phyloP scores from a whole-genome alignment of 2,329 filamentous ascomycete genomes.

The Cladobotryum protrusum region DNA sequence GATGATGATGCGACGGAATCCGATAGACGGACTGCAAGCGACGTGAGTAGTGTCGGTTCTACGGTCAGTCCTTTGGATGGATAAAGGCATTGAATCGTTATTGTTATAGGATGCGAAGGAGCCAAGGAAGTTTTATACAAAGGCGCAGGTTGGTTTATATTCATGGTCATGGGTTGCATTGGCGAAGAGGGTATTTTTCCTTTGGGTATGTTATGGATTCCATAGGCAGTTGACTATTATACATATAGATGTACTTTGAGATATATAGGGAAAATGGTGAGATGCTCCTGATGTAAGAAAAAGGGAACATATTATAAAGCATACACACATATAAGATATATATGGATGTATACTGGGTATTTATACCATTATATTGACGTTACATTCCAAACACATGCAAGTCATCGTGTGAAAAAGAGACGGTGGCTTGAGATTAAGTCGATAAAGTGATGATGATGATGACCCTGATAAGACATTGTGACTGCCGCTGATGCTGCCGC shows the following conservation, averaged over 20 bases:
- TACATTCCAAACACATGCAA: too few species aligned
- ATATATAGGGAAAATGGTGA: too few species aligned
- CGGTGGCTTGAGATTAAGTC: too few species aligned
- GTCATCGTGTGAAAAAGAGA: too few species aligned
- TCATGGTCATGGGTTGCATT: conserved; percentile 3
- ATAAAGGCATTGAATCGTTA: background rate
- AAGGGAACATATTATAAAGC: background rate
- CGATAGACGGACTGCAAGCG: conserved; percentile 32
- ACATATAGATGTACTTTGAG: background rate
- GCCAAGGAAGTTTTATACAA: background rate
- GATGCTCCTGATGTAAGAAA: background rate
- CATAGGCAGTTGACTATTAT: background rate
- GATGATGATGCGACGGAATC: conserved; percentile 32
- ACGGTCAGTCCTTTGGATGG: conserved; percentile 21
- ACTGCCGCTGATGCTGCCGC: too few species aligned
- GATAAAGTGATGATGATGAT: too few species aligned
- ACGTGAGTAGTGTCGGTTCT: conserved; percentile 32
- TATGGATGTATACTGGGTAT: background rate
- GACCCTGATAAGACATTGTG: too few species aligned
- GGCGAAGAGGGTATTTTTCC: background rate
- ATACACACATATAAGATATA: background rate
- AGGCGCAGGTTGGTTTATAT: background rate
- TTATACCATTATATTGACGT: too few species aligned
- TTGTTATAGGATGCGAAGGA: background rate
- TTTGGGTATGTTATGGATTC: background rate